Percentiles rank a stretch among this genome's conserved stretches.
Evolutionary conservation across 139 green algal species (phyloP).

Genomic region (Yamagishiella unicocca): DNA sequence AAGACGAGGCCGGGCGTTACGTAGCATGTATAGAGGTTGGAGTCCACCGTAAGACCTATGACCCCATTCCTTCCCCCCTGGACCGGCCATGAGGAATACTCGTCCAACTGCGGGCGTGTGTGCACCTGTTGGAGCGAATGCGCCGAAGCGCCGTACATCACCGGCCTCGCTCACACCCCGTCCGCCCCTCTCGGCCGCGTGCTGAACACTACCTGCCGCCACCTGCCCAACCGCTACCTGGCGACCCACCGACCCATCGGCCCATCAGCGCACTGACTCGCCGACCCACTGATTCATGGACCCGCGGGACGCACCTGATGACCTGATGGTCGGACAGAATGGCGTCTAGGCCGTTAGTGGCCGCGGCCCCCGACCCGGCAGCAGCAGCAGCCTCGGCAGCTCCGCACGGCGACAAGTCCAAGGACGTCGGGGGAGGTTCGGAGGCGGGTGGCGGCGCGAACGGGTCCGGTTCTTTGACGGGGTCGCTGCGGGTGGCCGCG

Average conservation of each 20-base stretch:
- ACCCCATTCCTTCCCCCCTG: too few relatives aligned
- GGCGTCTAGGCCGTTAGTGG: slow-evolving; percentile 10
- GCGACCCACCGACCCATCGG: neutral
- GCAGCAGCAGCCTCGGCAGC: neutral
- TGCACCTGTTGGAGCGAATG: too few relatives aligned
- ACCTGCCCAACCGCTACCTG: neutral
- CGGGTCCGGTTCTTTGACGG: neutral
- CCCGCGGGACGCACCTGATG: slow-evolving; percentile 10
- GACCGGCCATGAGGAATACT: too few relatives aligned
- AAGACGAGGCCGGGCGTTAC: too few relatives aligned
- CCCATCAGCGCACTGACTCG: neutral
- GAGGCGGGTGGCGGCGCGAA: neutral
- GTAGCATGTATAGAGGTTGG: too few relatives aligned
- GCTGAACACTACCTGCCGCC: neutral
- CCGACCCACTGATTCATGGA: neutral
- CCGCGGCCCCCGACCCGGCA: neutral
- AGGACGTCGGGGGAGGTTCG: neutral
- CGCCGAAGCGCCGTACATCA: too few relatives aligned
- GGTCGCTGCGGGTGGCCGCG: neutral
- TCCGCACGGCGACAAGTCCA: neutral
- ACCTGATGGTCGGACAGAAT: slow-evolving; percentile 24
- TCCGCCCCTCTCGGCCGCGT: neutral
- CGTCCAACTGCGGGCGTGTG: too few relatives aligned
- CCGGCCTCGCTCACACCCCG: neutral
- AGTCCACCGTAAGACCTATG: too few relatives aligned